Percentiles rank a stretch among this genome's conserved stretches.
Evolutionary conservation across 495 filamentous ascomycete genomes (phyloP).

Genomic region (Neohortaea acidophila): DNA sequence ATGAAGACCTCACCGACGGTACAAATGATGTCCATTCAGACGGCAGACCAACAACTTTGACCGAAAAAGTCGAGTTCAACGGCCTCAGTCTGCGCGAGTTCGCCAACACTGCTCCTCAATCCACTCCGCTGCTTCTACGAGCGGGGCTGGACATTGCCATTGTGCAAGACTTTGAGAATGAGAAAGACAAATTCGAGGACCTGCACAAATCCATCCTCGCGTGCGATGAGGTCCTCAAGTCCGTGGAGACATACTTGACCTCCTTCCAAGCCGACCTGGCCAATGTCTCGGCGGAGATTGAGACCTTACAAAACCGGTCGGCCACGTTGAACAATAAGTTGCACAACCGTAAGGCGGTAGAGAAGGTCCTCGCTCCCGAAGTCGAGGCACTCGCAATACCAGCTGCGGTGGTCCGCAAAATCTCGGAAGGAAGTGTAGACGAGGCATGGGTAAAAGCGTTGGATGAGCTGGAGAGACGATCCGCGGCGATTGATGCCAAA

Average conservation of each 20-base stretch:
- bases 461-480: constrained; percentile 68
- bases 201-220: constrained; percentile 75
- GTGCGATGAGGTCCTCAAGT: constrained; percentile 85
- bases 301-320: constrained; percentile 77
- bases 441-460: constrained; percentile 76
- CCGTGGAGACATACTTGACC: constrained; percentile 80
- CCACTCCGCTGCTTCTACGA: constrained; percentile 28
- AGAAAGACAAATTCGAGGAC: constrained; percentile 80
- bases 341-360: constrained; percentile 76
- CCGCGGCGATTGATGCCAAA: constrained; percentile 52
- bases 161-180: constrained; percentile 72
- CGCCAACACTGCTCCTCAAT: constrained; percentile 23
- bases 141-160: constrained; percentile 20
- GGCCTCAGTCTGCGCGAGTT: constrained; percentile 62
- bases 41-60: constrained; percentile 32
- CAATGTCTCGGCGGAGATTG: constrained; percentile 84
- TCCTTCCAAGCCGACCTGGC: constrained; percentile 88
- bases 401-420: constrained; percentile 62
- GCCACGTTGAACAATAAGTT: constrained; percentile 70
- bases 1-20: constrained; percentile 8
- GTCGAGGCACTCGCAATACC: constrained; percentile 86
- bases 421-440: constrained; percentile 79
- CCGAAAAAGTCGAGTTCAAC: constrained; percentile 63
- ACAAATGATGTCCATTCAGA: constrained; percentile 19
- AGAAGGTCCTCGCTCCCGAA: constrained; percentile 73